phyloP scores from a whole-genome alignment of 2,329 filamentous ascomycete genomes.

The Fusarium clavum region DNA sequence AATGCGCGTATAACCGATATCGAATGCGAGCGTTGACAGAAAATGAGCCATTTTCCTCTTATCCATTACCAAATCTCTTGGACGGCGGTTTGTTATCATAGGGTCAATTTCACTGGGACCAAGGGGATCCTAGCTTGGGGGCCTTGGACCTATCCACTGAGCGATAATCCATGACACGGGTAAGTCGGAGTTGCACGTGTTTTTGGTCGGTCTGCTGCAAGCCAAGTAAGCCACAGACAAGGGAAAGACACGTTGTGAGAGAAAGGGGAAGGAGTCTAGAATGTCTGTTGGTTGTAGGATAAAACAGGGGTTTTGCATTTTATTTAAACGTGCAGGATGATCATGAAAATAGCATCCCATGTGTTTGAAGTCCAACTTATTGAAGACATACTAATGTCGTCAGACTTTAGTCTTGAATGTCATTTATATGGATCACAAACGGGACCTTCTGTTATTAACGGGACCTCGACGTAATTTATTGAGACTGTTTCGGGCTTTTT shows the following conservation, averaged over 20 bases:
- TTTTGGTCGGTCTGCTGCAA: neutral
- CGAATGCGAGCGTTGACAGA: neutral
- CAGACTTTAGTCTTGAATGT: neutral
- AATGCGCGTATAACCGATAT: neutral
- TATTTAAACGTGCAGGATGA: neutral
- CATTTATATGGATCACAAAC: neutral
- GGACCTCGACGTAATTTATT: neutral
- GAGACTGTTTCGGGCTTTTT: neutral
- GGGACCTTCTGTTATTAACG: too few species aligned
- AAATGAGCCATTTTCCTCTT: neutral
- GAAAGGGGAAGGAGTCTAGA: neutral
- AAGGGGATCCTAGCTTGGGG: neutral
- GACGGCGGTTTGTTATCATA: neutral
- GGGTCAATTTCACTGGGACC: slow-evolving; percentile 5
- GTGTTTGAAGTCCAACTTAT: neutral
- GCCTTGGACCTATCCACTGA: neutral
- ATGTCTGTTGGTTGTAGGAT: neutral
- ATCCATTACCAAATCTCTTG: neutral
- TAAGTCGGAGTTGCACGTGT: neutral
- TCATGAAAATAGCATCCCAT: neutral
- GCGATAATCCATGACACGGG: neutral
- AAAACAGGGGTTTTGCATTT: neutral
- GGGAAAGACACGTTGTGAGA: neutral
- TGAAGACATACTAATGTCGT: neutral
- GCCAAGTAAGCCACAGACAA: neutral